Evolutionary conservation across 768 basidiomycete genomes (phyloP), one percentile per base, ranked within the genome.

Genomic region (Leucosporidium yakuticum): DNA sequence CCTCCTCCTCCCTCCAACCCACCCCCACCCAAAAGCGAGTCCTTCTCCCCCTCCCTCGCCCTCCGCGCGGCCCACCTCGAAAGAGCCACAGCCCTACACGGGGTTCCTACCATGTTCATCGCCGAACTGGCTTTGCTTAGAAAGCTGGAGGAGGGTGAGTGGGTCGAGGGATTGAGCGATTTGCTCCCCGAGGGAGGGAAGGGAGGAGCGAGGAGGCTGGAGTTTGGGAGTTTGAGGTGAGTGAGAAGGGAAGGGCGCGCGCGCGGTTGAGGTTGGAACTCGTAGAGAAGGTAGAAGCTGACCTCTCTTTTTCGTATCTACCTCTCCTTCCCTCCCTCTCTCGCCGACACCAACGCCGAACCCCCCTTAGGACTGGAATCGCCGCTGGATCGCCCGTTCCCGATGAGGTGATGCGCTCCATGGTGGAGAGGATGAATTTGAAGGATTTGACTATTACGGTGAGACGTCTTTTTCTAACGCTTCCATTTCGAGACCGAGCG

Each of bases 61-160:
- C 39, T 44, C 14, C 86, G 89, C 62, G 83, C 89, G 0, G 77
- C 91, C n/a, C 77, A 82, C 11, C 80, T 81, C 23, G 89, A 91
- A 71, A 81, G 80, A 65, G 91, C 89, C 62, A 90, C 89, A 0
- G 87, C 87, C 0, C 79, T 92, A 62, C 90, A 63, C 25, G 62
- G 62, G 2, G 62, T 63, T 0, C 62, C 62, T 15, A 63, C 62
- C 8, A 51, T 53, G 50, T 55, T 54, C 51, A 55, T 34, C 62
- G 39, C 62, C 34, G 51, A 63, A 15, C 23, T 63, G 8, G 48
- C 36, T 6, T 23, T 55, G 1, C n/a, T 63, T 21, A 32, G 82
- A 4, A 8, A n/a, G 4, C 19, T 63, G 51, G 27, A 55, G 20
- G 8, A 27, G 15, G 66, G 62, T 23, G 9, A 39, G 21, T 1